Evolutionary conservation across 495 filamentous ascomycete genomes (phyloP), one percentile per base, ranked within the genome.

Genomic region (Aspergillus funiculosus): DNA sequence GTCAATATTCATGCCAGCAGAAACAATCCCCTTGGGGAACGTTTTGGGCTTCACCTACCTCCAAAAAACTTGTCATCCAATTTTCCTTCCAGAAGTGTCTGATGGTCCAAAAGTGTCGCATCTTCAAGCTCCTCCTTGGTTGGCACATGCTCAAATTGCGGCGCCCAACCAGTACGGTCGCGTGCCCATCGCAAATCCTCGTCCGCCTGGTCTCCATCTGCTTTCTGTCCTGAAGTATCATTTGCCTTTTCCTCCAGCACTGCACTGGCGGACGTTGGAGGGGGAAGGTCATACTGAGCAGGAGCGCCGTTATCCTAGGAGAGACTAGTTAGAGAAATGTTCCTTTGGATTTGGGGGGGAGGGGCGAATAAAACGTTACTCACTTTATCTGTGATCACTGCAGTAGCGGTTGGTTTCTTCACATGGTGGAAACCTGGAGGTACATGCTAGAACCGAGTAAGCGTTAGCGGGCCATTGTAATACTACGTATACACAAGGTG

Each of bases 21-120:
- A 21, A 42, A 25, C n/a, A n/a, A n/a, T n/a, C n/a, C n/a, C n/a
- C n/a, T n/a, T n/a, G n/a, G n/a, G n/a, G 14, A 27, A 3, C 10
- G 18, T 11, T 1, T 20, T 24, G 13, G n/a, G 37, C 21, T 26
- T 39, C 43, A 63, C 76, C 54, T 65, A 87, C 86, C 87, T 57
- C 92, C 92, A 64, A 83, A 99, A 62, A 90, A 90, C 57, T 89
- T 86, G 52, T 99, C 92, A 17, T 88, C 78, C 15, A 99, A 58
- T 59, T 81, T 85, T 15, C 77, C 74, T 61, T 97, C 92, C n/a
- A 99, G 51, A 61, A 80, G 86, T 11, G 87, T 92, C 54, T 87
- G 77, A 60, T 95, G 89, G 59, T 97, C 89, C 27, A 94, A 72
- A 57, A 95, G 58, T 38, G 75, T 89, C 37, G 80, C 80, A 13